A percentile compares a stretch with the other conserved stretches of the same genome.
These are phyloP conservation scores for Umbelopsis isabellina DNA, from an alignment of 192 early-diverging fungal species.

Conservation along the genomic window DNA sequence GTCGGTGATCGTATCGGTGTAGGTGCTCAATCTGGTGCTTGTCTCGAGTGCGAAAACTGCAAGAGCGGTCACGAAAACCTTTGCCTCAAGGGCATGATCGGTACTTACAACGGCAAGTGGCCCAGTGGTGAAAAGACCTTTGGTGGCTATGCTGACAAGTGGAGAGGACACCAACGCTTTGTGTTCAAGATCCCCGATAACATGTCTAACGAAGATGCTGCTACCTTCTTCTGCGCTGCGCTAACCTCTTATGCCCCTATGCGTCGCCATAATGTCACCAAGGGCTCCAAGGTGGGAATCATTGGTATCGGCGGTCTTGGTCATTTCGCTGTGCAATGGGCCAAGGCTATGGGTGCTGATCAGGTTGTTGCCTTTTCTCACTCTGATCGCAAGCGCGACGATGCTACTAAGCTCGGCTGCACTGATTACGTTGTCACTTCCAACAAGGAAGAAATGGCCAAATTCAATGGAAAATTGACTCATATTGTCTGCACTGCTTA, in stretches of 20 bases:
- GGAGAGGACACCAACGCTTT: slow-evolving; percentile 60
- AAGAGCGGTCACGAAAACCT: slow-evolving; percentile 45
- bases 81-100: slow-evolving; percentile 52
- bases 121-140: slow-evolving; percentile 50
- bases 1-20: slow-evolving; percentile 57
- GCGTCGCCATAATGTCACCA: slow-evolving; percentile 43
- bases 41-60: slow-evolving; percentile 49
- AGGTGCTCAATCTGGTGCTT: slow-evolving; percentile 67
- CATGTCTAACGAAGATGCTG: slow-evolving; percentile 59
- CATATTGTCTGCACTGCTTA: slow-evolving; percentile 33
- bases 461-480: slow-evolving; percentile 25
- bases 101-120: slow-evolving; percentile 46
- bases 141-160: slow-evolving; percentile 52
- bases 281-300: slow-evolving; percentile 57
- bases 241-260: slow-evolving; percentile 65
- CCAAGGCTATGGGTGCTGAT: slow-evolving; percentile 48
- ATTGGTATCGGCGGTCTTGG: slow-evolving; percentile 71
- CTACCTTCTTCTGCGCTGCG: slow-evolving; percentile 84
- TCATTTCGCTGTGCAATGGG: slow-evolving; percentile 65
- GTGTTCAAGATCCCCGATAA: slow-evolving; percentile 64
- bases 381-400: slow-evolving; percentile 59
- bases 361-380: slow-evolving; percentile 59
- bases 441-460: slow-evolving; percentile 18
- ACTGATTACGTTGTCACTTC: slow-evolving; percentile 31
- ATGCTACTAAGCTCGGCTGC: slow-evolving; percentile 63